Evolutionary conservation across 345 rosid genomes (phyloP).

Genomic region (Euphorbia pulcherrima): DNA sequence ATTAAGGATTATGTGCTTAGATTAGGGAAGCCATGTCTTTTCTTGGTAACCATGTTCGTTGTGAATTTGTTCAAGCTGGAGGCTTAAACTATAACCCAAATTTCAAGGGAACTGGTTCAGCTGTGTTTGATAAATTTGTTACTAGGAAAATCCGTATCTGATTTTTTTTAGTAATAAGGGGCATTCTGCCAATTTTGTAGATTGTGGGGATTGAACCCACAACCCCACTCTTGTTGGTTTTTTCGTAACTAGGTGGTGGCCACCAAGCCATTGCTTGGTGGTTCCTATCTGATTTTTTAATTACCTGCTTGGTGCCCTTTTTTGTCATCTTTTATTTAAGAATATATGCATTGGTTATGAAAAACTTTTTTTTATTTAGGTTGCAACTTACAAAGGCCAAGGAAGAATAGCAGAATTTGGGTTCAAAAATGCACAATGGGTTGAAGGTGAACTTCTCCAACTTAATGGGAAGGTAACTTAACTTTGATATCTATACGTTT

Average conservation of each 20-base stretch:
- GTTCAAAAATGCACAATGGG: conserved; percentile 79
- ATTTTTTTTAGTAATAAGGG: no score
- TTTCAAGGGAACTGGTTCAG: neutral
- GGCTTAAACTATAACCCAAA: neutral
- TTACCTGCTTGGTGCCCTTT: neutral
- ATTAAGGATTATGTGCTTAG: neutral
- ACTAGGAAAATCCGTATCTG: neutral
- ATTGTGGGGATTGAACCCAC: no score
- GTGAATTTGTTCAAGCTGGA: neutral
- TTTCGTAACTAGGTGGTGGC: no score
- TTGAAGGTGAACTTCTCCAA: conserved; percentile 82
- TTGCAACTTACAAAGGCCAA: conserved; percentile 77
- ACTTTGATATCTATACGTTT: neutral
- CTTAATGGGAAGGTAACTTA: conserved; percentile 72
- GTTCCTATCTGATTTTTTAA: neutral
- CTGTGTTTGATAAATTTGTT: neutral
- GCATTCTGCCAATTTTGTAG: no score
- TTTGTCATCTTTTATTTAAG: neutral
- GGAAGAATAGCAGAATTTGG: conserved; percentile 90
- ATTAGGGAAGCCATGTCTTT: neutral
- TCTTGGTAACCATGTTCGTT: neutral
- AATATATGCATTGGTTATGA: neutral
- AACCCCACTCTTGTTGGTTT: no score
- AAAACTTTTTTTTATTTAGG: conserved; percentile 38
- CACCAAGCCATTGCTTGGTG: no score